Percentiles rank a stretch among this genome's conserved stretches.
Evolutionary conservation across 345 rosid genomes (phyloP).

Genomic region (Citrus cavaleriei): DNA sequence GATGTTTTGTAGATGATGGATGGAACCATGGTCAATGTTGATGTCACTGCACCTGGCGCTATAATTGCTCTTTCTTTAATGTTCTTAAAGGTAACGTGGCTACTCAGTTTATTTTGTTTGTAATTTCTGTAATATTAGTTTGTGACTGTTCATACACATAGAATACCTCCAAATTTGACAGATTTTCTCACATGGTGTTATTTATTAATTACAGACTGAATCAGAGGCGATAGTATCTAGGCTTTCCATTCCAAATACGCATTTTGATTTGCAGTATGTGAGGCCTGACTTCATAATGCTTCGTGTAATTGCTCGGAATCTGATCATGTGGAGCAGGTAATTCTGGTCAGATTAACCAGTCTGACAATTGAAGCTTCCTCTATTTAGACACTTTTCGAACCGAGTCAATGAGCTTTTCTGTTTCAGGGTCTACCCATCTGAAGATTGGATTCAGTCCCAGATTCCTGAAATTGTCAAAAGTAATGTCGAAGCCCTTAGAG

Average conservation of each 20-base stretch:
- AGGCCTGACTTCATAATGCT: conserved; percentile 99
- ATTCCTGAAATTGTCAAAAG: conserved; percentile 73
- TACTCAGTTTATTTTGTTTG: conserved; percentile 7
- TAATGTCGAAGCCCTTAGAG: conserved; percentile 56
- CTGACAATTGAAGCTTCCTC: conserved; percentile 11
- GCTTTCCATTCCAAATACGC: conserved; percentile 83
- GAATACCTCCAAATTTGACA: background rate
- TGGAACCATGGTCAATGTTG: conserved; percentile 69
- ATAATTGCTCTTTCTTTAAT: conserved; percentile 83
- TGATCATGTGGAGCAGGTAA: conserved; percentile 97
- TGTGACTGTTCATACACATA: background rate
- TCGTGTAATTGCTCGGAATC: conserved; percentile 91
- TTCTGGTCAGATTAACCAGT: conserved; percentile 5
- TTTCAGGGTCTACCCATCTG: conserved; percentile 74
- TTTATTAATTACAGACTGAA: conserved; percentile 64
- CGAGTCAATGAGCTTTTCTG: conserved; percentile 18
- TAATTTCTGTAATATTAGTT: conserved; percentile 7
- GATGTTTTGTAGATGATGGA: conserved; percentile 66
- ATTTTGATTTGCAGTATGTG: conserved; percentile 76
- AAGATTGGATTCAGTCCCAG: conserved; percentile 85
- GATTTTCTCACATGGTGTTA: conserved; percentile 13
- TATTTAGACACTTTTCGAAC: conserved; percentile 15
- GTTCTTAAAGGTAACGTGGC: conserved; percentile 70
- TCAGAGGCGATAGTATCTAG: conserved; percentile 68
- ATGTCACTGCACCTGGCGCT: conserved; percentile 98